Base-by-base conservation (phyloP, 2,329 filamentous ascomycete species). In the Calycina herbarum region DNA sequence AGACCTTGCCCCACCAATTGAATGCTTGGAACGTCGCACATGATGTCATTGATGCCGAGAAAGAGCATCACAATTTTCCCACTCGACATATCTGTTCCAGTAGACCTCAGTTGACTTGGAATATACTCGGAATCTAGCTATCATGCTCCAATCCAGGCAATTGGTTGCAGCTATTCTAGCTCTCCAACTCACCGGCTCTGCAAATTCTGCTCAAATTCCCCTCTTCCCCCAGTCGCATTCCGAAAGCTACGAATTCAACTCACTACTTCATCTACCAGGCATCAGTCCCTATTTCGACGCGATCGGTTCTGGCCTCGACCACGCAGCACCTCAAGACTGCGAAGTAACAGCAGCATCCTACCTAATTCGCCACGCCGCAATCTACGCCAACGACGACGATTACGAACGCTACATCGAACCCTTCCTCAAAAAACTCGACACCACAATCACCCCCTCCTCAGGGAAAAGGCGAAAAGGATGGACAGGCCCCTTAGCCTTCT, bases 361-460 rank as follows among this genome's bases (percentile, higher is more conserved):
- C 73, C 77, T 87, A 0, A 79, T 82, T 17, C 84, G 85, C n/a
- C 85, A 87, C 69, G 84, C 84, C 0, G 84, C 85, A 42, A 86
- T 87, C 64, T 86, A 86, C 70, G 82, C 83, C 68, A 87, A 87
- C 67, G 84, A 86, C 70, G 84, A 82, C 65, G 85, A 87, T 71
- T 86, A 82, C 59, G 83, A 86, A 67, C 78, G 79, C 48, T 86
- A 86, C 69, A 83, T 87, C 27, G 80, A 84, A 71, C 83, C 85
- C 0, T 85, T 86, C 59, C 71, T 86, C 17, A 74, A 79, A 61
- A 90, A 90, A 76, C 76, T 89, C 56, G 77, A 80, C 64, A 89
- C 89, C 72, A 82, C 73, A n/a, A 65, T 57, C 40, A 89, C 89
- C 72, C 82, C 73, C 15, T 66, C 57, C 45, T 69, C 65, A 0